Percentiles rank a stretch among this genome's conserved stretches.
These are phyloP conservation scores for Candida mesenterica DNA, from an alignment of 1,139 yeast species.

Conservation along the genomic window DNA sequence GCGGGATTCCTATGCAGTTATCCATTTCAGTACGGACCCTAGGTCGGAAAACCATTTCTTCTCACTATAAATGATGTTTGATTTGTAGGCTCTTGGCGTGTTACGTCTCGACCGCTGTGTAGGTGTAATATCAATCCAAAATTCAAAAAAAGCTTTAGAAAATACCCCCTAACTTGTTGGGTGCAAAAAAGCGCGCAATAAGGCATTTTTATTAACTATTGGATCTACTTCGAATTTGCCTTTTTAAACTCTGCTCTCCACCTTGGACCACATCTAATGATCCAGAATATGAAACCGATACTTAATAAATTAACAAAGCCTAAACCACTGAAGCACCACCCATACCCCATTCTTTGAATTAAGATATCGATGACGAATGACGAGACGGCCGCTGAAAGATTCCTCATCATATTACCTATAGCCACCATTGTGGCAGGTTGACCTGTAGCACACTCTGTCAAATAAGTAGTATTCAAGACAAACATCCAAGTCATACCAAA, in stretches of 20 bases:
- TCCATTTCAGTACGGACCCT: no score
- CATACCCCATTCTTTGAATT: conserved; percentile 47
- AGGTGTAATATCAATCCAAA: no score
- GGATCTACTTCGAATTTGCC: neutral
- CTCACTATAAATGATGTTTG: no score
- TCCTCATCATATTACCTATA: conserved; percentile 53
- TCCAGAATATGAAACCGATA: conserved; percentile 23
- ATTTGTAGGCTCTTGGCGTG: no score
- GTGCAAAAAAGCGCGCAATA: neutral
- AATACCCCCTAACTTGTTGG: no score
- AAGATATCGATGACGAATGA: conserved; percentile 46
- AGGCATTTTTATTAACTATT: no score
- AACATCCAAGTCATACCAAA: conserved; percentile 62
- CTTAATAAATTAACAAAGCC: conserved; percentile 42
- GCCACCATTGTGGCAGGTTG: conserved; percentile 60
- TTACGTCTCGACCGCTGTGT: no score
- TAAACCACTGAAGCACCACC: conserved; percentile 60
- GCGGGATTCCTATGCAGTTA: no score
- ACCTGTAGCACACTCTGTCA: conserved; percentile 51
- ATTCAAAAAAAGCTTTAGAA: no score
- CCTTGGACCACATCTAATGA: conserved; percentile 25
- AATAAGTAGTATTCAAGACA: conserved; percentile 55
- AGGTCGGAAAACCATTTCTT: no score
- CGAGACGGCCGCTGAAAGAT: conserved; percentile 55
- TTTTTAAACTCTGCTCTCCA: conserved; percentile 23